Conservation (phyloP, 805 yeast genomes). For the Hanseniaspora guilliermondii region DNA sequence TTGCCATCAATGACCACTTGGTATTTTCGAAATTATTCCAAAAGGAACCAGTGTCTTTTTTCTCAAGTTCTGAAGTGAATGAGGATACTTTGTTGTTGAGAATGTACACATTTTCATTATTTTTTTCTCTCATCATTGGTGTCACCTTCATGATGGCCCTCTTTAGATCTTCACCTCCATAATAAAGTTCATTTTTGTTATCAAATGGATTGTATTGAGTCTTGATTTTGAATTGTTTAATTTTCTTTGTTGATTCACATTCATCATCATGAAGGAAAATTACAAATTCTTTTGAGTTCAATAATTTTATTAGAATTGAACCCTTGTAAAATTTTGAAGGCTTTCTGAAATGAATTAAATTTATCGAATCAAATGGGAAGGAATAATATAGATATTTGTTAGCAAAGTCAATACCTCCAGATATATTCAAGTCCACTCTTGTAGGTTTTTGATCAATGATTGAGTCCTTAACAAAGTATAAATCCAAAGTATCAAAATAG, state of each 20-base stretch:
- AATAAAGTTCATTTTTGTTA: conserved; percentile 43
- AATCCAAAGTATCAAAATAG: neutral
- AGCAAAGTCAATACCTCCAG: neutral
- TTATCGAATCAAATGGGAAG: conserved; percentile 29
- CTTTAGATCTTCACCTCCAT: conserved; percentile 86
- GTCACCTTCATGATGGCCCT: conserved; percentile 34
- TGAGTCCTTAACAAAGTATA: neutral
- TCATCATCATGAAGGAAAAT: conserved; percentile 88
- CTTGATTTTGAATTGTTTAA: conserved; percentile 41
- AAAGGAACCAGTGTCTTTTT: neutral
- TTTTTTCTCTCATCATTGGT: conserved; percentile 7
- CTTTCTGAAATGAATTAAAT: conserved; percentile 68
- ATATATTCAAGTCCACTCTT: neutral
- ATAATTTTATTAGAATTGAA: conserved; percentile 61
- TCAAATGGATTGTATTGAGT: conserved; percentile 66
- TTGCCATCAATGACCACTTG: conserved; percentile 76
- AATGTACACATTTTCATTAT: conserved; percentile 6
- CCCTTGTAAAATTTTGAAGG: conserved; percentile 89
- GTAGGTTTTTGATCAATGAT: neutral
- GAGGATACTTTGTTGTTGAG: conserved; percentile 1
- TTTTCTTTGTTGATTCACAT: conserved; percentile 56
- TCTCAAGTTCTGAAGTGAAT: neutral
- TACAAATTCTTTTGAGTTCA: conserved; percentile 60
- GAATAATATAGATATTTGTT: neutral
- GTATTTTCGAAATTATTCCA: neutral